Conservation (phyloP, 768 basidiomycete genomes). For the Hortiboletus flavorubellus region DNA sequence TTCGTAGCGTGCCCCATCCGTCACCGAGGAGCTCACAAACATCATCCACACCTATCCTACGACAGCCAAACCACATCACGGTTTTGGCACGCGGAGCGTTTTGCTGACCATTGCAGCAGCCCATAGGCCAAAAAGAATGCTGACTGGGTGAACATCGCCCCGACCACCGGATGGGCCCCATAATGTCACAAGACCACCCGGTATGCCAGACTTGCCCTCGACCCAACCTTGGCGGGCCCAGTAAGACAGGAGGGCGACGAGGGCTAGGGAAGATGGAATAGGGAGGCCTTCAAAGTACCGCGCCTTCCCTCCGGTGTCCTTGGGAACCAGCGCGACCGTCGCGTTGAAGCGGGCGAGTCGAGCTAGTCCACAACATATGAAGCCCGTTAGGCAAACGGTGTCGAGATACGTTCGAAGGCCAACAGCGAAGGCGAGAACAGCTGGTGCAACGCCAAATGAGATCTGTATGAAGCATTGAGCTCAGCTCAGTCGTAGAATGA, state of each 20-base stretch:
- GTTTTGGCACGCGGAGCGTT: conserved; percentile 83
- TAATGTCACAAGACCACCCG: conserved; percentile 66
- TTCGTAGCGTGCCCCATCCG: conserved; percentile 4
- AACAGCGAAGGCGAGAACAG: conserved; percentile 86
- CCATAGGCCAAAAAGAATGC: conserved; percentile 79
- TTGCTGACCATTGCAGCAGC: conserved; percentile 98
- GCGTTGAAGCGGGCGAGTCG: conserved; percentile 98
- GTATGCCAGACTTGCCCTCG: conserved; percentile 70
- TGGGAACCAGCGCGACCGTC: conserved; percentile 91
- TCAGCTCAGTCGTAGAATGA: conserved; percentile 3
- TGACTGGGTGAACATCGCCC: conserved; percentile 82
- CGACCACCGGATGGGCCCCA: conserved; percentile 71
- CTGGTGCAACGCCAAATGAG: conserved; percentile 96
- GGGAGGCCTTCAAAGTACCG: conserved; percentile 98
- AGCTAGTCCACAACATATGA: conserved; percentile 95
- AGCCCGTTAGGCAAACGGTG: conserved; percentile 79
- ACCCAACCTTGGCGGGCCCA: conserved; percentile 88
- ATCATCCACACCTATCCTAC: not conserved
- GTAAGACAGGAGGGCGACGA: conserved; percentile 76
- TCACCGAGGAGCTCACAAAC: not conserved
- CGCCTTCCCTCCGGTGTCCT: conserved; percentile 80
- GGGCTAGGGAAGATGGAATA: conserved; percentile 82
- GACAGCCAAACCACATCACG: conserved; percentile 35
- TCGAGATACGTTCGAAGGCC: conserved; percentile 92
- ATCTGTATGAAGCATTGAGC: conserved; percentile 49